Percentiles rank a stretch among this genome's conserved stretches.
Evolutionary conservation across 768 basidiomycete species (phyloP).

Genomic region (Xerocomus spinulosus): DNA sequence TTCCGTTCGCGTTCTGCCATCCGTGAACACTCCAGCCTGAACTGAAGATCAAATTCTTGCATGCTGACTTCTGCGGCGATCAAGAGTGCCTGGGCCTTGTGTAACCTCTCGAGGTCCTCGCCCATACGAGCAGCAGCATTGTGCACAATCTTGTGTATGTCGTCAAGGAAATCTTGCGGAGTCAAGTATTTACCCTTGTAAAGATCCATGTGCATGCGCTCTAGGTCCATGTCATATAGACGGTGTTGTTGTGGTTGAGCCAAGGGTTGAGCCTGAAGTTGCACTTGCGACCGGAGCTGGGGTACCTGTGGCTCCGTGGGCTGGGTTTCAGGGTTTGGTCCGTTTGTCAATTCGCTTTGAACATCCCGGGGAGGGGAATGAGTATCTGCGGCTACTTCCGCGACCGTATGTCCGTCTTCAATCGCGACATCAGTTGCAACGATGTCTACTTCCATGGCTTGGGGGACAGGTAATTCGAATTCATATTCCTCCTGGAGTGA

Average conservation of each 20-base stretch:
- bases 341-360: slow-evolving; percentile 40
- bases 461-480: slow-evolving; percentile 39
- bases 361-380: slow-evolving; percentile 16
- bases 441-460: slow-evolving; percentile 28
- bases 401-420: slow-evolving; percentile 38
- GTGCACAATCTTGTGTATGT: slow-evolving; percentile 76
- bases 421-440: slow-evolving; percentile 36
- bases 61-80: slow-evolving; percentile 82
- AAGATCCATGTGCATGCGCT: slow-evolving; percentile 81
- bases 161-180: slow-evolving; percentile 81
- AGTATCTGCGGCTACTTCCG: slow-evolving; percentile 40
- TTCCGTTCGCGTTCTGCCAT: slow-evolving; percentile 77
- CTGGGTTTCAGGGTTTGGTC: slow-evolving; percentile 22
- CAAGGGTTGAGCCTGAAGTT: slow-evolving; percentile 32
- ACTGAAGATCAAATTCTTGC: slow-evolving; percentile 76
- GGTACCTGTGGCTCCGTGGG: slow-evolving; percentile 21
- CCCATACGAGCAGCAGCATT: slow-evolving; percentile 55
- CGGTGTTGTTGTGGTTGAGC: slow-evolving; percentile 38
- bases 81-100: slow-evolving; percentile 85
- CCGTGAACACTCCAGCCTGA: slow-evolving; percentile 78
- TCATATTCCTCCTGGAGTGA: slow-evolving; percentile 67
- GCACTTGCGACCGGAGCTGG: slow-evolving; percentile 37
- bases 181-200: slow-evolving; percentile 85
- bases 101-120: slow-evolving; percentile 70
- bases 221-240: slow-evolving; percentile 86